Conservation (phyloP, 176 grass and related monocot genomes). For the Aegilops longissima region DNA sequence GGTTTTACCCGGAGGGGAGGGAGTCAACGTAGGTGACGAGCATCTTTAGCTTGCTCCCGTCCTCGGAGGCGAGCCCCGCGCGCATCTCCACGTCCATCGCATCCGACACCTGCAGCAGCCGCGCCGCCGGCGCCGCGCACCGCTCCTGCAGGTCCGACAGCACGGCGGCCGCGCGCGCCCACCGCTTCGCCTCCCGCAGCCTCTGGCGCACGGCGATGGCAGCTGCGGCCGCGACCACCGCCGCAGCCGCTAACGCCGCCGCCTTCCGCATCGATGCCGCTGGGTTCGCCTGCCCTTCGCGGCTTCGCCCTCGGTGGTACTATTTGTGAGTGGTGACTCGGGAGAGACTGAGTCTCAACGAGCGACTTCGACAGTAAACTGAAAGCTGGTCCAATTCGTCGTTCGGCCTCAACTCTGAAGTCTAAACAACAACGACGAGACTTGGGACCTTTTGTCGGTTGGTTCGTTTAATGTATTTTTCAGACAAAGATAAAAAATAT, state of each 20-base stretch:
- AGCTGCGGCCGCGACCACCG: constrained; percentile 22
- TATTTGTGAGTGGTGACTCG: neutral
- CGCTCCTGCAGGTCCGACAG: constrained; percentile 46
- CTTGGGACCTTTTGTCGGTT: no score
- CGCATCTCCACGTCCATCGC: constrained; percentile 84
- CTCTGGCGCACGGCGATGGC: constrained; percentile 25
- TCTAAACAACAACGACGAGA: no score
- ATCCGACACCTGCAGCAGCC: constrained; percentile 68
- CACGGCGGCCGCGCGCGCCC: constrained; percentile 38
- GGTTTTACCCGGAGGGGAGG: constrained; percentile 68
- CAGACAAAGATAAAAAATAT: no score
- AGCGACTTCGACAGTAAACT: neutral
- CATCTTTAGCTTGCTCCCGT: constrained; percentile 71
- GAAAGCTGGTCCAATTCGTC: neutral
- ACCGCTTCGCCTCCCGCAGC: constrained; percentile 40
- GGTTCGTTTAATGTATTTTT: no score
- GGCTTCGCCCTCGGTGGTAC: neutral
- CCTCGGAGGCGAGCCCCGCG: constrained; percentile 59
- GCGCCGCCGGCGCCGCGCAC: constrained; percentile 50
- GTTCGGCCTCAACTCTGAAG: neutral
- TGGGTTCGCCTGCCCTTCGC: neutral
- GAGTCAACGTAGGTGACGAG: constrained; percentile 83
- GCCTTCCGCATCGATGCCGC: constrained; percentile 40
- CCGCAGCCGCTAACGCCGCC: constrained; percentile 29
- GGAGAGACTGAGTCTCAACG: neutral